Percentiles rank a stretch among this genome's conserved stretches.
These are phyloP conservation scores for Athelia sp. DNA, from an alignment of 1,284 basidiomycete species.

Conservation along the genomic window DNA sequence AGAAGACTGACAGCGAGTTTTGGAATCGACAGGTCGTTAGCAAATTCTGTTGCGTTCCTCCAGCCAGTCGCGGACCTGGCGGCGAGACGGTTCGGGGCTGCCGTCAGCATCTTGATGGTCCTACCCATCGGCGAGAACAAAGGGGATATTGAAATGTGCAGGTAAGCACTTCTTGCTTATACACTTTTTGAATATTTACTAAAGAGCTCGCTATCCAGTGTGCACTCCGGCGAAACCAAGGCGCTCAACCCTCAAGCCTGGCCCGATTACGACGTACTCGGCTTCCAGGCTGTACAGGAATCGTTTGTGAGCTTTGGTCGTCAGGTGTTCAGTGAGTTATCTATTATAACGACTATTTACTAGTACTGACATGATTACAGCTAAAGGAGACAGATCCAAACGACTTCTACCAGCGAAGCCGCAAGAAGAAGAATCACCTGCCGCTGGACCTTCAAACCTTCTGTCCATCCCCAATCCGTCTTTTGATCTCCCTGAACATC, in stretches of 20 bases:
- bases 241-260: not conserved
- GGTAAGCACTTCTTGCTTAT: not conserved
- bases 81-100: not conserved
- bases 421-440: too few species aligned
- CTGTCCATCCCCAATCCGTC: too few species aligned
- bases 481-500: too few species aligned
- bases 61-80: not conserved
- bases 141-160: not conserved
- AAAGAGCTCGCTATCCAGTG: not conserved
- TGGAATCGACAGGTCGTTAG: not conserved
- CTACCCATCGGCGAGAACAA: not conserved
- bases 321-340: not conserved
- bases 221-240: not conserved
- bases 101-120: not conserved
- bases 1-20: too few species aligned
- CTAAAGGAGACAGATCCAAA: too few species aligned
- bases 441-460: too few species aligned
- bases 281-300: not conserved
- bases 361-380: not conserved
- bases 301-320: not conserved
- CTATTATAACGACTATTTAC: not conserved
- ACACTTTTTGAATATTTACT: not conserved
- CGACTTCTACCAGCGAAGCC: too few species aligned
- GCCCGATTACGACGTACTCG: not conserved
- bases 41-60: not conserved